A percentile compares a stretch with the other conserved stretches of the same genome.
Conservation (phyloP, 1,284 basidiomycete species). For the Sphaerobolus stellatus region DNA sequence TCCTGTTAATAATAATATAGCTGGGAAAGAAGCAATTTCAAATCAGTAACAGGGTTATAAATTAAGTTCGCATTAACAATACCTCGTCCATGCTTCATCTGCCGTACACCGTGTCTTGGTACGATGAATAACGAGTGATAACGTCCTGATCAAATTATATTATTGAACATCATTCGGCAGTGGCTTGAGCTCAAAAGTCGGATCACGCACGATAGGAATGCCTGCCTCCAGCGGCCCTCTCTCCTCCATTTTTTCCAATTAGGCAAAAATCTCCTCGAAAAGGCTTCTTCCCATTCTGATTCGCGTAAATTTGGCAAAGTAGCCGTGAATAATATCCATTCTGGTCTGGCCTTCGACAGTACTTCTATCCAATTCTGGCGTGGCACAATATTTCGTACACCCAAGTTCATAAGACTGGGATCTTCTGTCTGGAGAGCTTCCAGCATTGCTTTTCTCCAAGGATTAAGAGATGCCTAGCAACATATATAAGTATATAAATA, state of each 20-base stretch:
- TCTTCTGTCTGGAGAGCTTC: conserved; percentile 51
- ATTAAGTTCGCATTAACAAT: conserved; percentile 16
- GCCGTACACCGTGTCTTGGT: conserved; percentile 64
- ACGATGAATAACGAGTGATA: conserved; percentile 66
- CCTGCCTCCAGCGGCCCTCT: conserved; percentile 45
- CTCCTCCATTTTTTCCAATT: conserved; percentile 69
- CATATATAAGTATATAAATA: not conserved
- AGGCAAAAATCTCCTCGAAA: conserved; percentile 65
- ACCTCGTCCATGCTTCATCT: conserved; percentile 82
- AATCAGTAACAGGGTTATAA: too few relatives aligned
- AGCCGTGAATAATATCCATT: conserved; percentile 62
- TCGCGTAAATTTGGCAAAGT: conserved; percentile 64
- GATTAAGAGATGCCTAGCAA: conserved; percentile 59
- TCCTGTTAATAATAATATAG: conserved; percentile 71
- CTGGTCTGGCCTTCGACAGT: conserved; percentile 53
- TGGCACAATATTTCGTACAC: conserved; percentile 59
- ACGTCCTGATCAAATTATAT: conserved; percentile 39
- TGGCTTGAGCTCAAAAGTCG: not conserved
- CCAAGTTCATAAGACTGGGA: conserved; percentile 51
- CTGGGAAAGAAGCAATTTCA: conserved; percentile 39
- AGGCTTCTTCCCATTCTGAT: conserved; percentile 69
- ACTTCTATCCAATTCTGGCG: conserved; percentile 75
- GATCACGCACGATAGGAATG: conserved; percentile 55
- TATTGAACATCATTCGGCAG: not conserved
- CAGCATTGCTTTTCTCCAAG: conserved; percentile 68